Evolutionary conservation across 768 basidiomycete genomes (phyloP).

Genomic region (Inosperma sp.): DNA sequence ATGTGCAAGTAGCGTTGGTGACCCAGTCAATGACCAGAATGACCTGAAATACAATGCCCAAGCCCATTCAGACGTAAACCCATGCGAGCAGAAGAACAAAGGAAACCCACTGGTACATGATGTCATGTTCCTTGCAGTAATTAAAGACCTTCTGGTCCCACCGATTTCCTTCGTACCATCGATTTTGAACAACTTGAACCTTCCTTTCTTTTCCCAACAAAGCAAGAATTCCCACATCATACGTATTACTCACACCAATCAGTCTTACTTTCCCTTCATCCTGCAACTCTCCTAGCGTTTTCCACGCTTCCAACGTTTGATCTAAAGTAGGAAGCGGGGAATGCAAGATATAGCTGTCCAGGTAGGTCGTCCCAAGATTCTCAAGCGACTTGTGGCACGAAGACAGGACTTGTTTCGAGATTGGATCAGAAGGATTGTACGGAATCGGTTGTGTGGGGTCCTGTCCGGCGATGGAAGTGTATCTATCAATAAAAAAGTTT

Average conservation of each 20-base stretch:
- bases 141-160: conserved; percentile 66
- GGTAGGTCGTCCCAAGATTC: conserved; percentile 66
- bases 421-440: conserved; percentile 52
- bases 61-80: background rate
- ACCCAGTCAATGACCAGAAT: conserved; percentile 86
- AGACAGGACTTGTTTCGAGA: conserved; percentile 54
- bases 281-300: conserved; percentile 53
- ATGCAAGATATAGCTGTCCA: conserved; percentile 79
- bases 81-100: background rate
- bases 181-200: conserved; percentile 75
- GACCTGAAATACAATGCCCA: conserved; percentile 45
- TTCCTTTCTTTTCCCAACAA: conserved; percentile 49
- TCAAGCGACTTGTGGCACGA: conserved; percentile 62
- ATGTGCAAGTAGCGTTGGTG: conserved; percentile 55
- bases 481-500: conserved; percentile 39
- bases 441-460: conserved; percentile 67
- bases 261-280: conserved; percentile 56
- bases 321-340: conserved; percentile 58
- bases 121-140: conserved; percentile 58
- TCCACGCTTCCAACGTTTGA: conserved; percentile 68
- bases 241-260: conserved; percentile 78
- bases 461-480: conserved; percentile 70
- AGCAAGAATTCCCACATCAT: conserved; percentile 54
- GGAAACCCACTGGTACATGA: conserved; percentile 63
- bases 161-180: conserved; percentile 78